These are phyloP conservation scores for Colletotrichum gigasporum DNA, from an alignment of 2,329 filamentous ascomycete genomes.

Conservation along the genomic window DNA sequence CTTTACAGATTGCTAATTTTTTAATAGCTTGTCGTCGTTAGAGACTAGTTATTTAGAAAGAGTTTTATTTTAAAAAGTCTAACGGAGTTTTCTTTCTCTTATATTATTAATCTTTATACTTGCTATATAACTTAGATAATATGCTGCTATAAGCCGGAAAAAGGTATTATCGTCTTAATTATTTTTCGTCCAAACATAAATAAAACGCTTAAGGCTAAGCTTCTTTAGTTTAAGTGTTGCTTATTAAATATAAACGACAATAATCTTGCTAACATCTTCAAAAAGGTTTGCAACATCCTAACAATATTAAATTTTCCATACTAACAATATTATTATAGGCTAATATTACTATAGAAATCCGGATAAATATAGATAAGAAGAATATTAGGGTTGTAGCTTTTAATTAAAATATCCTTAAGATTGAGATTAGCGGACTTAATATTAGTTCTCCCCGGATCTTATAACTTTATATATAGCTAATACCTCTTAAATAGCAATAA, in stretches of 20 bases:
- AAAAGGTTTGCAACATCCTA: conserved; percentile 39
- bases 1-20: not conserved
- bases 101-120: conserved; percentile 54
- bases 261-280: conserved; percentile 49
- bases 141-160: conserved; percentile 44
- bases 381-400: conserved; percentile 44
- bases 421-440: conserved; percentile 54
- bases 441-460: conserved; percentile 34
- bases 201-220: conserved; percentile 21
- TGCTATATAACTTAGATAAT: conserved; percentile 59
- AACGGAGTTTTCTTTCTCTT: conserved; percentile 58
- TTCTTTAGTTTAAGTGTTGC: conserved; percentile 40
- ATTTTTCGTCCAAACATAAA: conserved; percentile 41
- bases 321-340: conserved; percentile 39
- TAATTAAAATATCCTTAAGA: conserved; percentile 55
- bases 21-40: conserved; percentile 82
- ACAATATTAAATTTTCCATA: conserved; percentile 34
- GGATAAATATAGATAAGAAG: conserved; percentile 24
- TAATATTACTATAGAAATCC: conserved; percentile 56
- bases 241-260: conserved; percentile 36
- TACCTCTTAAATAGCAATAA: conserved; percentile 40
- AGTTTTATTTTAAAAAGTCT: conserved; percentile 80
- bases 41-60: conserved; percentile 87
- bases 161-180: conserved; percentile 54
- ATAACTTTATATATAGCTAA: conserved; percentile 35